Conservation (phyloP, 768 basidiomycete genomes). For the Cantharellus anzutake region DNA sequence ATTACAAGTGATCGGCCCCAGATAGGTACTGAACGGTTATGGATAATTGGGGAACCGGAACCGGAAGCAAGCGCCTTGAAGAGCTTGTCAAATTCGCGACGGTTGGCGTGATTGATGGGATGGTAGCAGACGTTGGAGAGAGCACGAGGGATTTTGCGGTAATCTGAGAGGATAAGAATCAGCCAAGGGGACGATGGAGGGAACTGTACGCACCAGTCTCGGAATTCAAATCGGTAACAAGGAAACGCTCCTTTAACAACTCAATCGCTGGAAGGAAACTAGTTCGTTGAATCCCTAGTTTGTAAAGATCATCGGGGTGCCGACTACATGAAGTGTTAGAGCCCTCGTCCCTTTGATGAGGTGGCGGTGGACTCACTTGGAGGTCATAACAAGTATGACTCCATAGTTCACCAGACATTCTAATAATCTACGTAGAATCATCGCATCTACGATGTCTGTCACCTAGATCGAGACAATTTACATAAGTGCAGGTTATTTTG, state of each 20-base stretch:
- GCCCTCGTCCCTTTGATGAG: no score
- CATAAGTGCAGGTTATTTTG: neutral
- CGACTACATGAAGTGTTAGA: slow-evolving; percentile 34
- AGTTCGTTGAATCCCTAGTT: slow-evolving; percentile 92
- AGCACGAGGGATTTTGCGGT: slow-evolving; percentile 81
- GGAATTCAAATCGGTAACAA: slow-evolving; percentile 87
- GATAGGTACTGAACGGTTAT: slow-evolving; percentile 47
- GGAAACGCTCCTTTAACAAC: slow-evolving; percentile 69
- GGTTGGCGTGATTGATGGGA: slow-evolving; percentile 49
- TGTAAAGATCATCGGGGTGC: slow-evolving; percentile 92
- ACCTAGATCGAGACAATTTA: slow-evolving; percentile 29
- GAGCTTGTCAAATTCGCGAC: slow-evolving; percentile 60
- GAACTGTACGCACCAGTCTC: slow-evolving; percentile 46
- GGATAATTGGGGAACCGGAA: slow-evolving; percentile 28
- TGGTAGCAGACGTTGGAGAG: slow-evolving; percentile 88
- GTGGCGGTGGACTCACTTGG: slow-evolving; percentile 39
- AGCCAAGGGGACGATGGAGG: neutral
- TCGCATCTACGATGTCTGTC: slow-evolving; percentile 94
- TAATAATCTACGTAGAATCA: slow-evolving; percentile 83
- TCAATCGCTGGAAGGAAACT: slow-evolving; percentile 94
- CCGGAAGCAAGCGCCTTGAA: slow-evolving; percentile 48
- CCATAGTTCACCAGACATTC: slow-evolving; percentile 76
- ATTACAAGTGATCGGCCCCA: slow-evolving; percentile 79
- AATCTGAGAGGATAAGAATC: slow-evolving; percentile 29
- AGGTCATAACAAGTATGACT: slow-evolving; percentile 89